Evolutionary conservation across 2,329 filamentous ascomycete genomes (phyloP).

Genomic region (Arthrobotrys conoides): DNA sequence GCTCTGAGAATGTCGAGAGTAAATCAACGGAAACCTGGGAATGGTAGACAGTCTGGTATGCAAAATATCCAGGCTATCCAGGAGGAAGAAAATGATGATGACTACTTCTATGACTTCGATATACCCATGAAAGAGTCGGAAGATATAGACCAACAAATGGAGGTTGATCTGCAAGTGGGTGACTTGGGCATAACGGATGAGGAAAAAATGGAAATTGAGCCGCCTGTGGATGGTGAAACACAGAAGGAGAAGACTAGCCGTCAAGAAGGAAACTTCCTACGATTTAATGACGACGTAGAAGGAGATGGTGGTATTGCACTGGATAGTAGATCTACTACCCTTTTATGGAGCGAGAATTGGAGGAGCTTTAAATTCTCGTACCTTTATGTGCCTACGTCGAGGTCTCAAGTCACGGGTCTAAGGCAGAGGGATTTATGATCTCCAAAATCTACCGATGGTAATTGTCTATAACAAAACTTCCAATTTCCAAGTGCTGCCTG

Average conservation of each 20-base stretch:
- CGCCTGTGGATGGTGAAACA: slow-evolving; percentile 36
- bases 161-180: slow-evolving; percentile 1
- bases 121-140: slow-evolving; percentile 25
- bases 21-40: background rate
- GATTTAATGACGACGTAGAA: slow-evolving; percentile 45
- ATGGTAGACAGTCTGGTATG: background rate
- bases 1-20: slow-evolving; percentile 16
- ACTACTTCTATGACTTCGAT: slow-evolving; percentile 40
- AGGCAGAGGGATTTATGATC: slow-evolving; percentile 18
- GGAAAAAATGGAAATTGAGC: slow-evolving; percentile 44
- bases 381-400: slow-evolving; percentile 20
- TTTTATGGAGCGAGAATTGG: slow-evolving; percentile 55
- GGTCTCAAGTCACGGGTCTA: background rate
- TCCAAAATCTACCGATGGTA: background rate
- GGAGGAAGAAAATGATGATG: slow-evolving; percentile 25
- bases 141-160: slow-evolving; percentile 16
- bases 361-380: slow-evolving; percentile 46
- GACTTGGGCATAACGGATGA: slow-evolving; percentile 1
- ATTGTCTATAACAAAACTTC: too few species aligned
- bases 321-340: slow-evolving; percentile 28
- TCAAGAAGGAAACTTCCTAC: slow-evolving; percentile 49
- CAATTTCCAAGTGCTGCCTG: too few species aligned
- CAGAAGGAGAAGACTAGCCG: slow-evolving; percentile 39
- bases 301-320: slow-evolving; percentile 35
- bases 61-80: slow-evolving; percentile 20